phyloP scores from a whole-genome alignment of 768 basidiomycete species.

The Dacryopinax primogenitus region DNA sequence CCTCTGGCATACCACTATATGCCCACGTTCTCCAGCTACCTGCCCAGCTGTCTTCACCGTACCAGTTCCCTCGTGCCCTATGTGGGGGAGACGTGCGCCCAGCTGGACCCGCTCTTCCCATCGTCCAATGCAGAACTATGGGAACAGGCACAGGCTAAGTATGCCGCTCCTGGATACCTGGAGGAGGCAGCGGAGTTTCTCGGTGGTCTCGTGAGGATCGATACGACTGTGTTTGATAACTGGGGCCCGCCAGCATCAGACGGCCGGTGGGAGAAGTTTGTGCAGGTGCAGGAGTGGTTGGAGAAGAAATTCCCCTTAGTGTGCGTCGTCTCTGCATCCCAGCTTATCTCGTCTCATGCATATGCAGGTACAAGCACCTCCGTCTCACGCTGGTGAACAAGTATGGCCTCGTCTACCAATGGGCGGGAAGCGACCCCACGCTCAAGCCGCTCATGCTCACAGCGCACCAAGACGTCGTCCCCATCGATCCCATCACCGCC shows the following conservation, averaged over 20 bases:
- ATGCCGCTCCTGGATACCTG: neutral
- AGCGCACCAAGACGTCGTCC: constrained; percentile 66
- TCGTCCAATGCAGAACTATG: neutral
- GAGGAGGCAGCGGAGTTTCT: neutral
- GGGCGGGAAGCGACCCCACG: constrained; percentile 47
- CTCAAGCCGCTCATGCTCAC: constrained; percentile 59
- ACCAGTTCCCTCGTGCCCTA: neutral
- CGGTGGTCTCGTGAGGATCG: neutral
- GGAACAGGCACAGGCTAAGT: neutral
- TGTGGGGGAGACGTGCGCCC: neutral
- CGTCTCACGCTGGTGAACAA: constrained; percentile 59
- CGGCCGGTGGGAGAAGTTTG: constrained; percentile 43
- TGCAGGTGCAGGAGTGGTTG: constrained; percentile 44
- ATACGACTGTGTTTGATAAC: neutral
- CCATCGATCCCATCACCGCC: constrained; percentile 44
- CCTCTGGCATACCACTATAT: neutral
- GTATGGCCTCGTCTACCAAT: constrained; percentile 60
- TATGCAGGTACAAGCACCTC: constrained; percentile 42
- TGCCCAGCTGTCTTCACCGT: neutral
- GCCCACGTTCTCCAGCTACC: neutral
- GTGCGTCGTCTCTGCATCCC: constrained; percentile 25
- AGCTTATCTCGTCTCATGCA: neutral
- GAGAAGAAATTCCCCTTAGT: constrained; percentile 46
- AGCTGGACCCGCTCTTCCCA: neutral
- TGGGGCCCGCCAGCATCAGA: neutral